These are phyloP conservation scores for Irpex lacteus DNA, from an alignment of 1,284 basidiomycete genomes.

Conservation along the genomic window DNA sequence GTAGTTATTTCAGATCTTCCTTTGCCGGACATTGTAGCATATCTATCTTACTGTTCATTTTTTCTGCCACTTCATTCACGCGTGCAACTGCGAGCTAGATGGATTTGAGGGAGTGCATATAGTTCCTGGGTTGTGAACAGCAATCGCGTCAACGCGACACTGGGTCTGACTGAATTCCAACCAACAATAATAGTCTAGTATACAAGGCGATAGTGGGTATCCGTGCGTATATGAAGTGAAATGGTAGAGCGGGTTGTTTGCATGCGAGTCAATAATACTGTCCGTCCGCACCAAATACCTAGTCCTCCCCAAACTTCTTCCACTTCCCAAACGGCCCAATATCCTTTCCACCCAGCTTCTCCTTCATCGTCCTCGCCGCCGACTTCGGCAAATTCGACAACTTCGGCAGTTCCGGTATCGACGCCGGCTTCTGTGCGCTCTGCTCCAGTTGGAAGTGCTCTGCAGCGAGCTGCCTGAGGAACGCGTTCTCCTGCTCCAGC, in stretches of 20 bases:
- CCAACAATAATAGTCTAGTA: too few species aligned
- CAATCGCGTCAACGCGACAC: too few species aligned
- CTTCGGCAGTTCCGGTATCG: slow-evolving; percentile 2
- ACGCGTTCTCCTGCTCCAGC: slow-evolving; percentile 83
- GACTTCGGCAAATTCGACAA: slow-evolving; percentile 10
- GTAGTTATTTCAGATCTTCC: not conserved
- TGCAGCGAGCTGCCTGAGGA: slow-evolving; percentile 65
- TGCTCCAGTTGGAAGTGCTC: slow-evolving; percentile 9
- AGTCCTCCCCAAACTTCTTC: slow-evolving; percentile 11
- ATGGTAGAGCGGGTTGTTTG: not conserved
- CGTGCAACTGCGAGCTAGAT: too few species aligned
- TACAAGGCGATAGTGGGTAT: too few species aligned
- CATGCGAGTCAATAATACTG: not conserved
- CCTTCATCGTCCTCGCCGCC: not conserved
- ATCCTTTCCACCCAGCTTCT: slow-evolving; percentile 8
- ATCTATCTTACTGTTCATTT: slow-evolving; percentile 4
- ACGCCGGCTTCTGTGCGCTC: not conserved
- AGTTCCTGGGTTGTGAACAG: too few species aligned
- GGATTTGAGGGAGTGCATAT: too few species aligned
- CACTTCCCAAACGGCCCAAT: slow-evolving; percentile 14
- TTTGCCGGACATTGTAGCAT: slow-evolving; percentile 13
- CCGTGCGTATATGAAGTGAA: not conserved
- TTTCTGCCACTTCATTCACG: not conserved
- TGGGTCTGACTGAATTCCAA: too few species aligned
- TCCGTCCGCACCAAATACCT: not conserved